Conservation (phyloP, 345 rosid genomes). For the Alliaria petiolata region DNA sequence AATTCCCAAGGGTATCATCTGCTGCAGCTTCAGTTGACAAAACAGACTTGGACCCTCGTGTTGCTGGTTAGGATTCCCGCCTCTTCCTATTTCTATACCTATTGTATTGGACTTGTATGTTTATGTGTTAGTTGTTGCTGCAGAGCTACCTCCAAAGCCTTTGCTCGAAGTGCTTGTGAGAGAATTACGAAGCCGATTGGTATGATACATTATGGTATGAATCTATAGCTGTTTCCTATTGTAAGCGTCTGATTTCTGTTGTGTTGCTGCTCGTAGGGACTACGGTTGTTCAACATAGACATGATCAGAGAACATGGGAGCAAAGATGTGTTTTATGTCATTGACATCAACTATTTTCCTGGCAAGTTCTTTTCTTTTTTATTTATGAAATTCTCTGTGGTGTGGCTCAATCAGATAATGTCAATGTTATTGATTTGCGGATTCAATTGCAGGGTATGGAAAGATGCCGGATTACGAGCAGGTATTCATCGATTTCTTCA, state of each 20-base stretch:
- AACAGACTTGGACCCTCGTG: conserved; percentile 69
- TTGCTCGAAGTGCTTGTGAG: conserved; percentile 71
- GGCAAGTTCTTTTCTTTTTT: conserved; percentile 51
- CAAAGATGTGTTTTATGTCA: conserved; percentile 67
- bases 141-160: conserved; percentile 86
- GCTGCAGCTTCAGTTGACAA: conserved; percentile 85
- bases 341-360: conserved; percentile 94
- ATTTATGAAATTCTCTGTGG: neutral
- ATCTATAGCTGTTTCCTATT: neutral
- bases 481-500: conserved; percentile 67
- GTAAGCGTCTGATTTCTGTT: conserved; percentile 5
- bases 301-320: conserved; percentile 82
- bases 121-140: conserved; percentile 27
- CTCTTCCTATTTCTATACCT: neutral
- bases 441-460: conserved; percentile 60
- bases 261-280: conserved; percentile 46
- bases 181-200: conserved; percentile 72
- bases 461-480: conserved; percentile 86
- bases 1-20: conserved; percentile 83
- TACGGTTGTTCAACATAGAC: conserved; percentile 78
- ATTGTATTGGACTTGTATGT: neutral
- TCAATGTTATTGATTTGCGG: neutral
- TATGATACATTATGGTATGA: conserved; percentile 17
- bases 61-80: conserved; percentile 55
- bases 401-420: neutral